These are phyloP conservation scores for Sporisorium exsertum DNA, from an alignment of 1,284 basidiomycete species.

Conservation along the genomic window DNA sequence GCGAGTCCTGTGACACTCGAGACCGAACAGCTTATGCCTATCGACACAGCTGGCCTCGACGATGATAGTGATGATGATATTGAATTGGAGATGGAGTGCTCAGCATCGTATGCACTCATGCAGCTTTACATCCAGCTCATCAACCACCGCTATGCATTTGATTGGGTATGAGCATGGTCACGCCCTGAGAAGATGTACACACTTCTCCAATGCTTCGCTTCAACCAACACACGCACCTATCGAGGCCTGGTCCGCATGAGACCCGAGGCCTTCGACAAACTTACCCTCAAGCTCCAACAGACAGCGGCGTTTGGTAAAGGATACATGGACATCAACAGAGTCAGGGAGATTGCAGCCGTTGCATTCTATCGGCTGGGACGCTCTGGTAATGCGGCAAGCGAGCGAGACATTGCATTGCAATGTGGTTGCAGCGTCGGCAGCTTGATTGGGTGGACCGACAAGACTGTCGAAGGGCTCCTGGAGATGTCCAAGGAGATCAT, in stretches of 20 bases:
- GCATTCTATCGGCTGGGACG: neutral
- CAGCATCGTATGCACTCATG: too few species aligned
- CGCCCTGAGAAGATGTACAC: too few species aligned
- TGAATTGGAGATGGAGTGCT: too few species aligned
- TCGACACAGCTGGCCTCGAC: too few species aligned
- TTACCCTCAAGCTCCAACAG: neutral
- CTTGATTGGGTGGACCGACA: neutral
- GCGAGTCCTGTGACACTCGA: too few species aligned
- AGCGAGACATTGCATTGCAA: neutral
- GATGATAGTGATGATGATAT: too few species aligned
- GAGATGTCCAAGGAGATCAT: neutral
- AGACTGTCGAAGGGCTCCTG: neutral
- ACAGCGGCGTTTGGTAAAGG: neutral
- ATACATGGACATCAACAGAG: neutral
- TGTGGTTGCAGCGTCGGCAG: neutral
- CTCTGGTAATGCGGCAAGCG: neutral
- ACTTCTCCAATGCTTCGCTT: too few species aligned
- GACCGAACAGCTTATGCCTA: too few species aligned
- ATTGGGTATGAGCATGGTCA: too few species aligned
- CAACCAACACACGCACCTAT: too few species aligned
- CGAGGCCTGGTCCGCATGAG: neutral
- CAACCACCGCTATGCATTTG: too few species aligned
- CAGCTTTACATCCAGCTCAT: too few species aligned
- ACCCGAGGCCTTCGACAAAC: neutral
- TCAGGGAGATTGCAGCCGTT: neutral